These are phyloP conservation scores for Suhomyces bribrorum DNA, from an alignment of 1,139 yeast species.

Conservation along the genomic window DNA sequence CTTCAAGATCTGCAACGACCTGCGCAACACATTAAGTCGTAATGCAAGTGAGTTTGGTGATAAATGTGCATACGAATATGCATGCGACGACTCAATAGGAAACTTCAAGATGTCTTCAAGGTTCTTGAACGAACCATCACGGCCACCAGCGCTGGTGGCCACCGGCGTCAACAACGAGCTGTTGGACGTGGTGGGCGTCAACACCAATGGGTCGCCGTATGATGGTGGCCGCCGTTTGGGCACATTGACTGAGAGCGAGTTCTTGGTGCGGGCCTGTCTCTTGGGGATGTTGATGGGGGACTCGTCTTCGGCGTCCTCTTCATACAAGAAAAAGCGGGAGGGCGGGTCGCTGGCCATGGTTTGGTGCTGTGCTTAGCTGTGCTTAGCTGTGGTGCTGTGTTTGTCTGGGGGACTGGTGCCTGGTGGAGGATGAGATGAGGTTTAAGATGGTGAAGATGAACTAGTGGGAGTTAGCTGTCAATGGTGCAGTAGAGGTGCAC, in stretches of 20 bases:
- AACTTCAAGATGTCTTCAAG: conserved; percentile 49
- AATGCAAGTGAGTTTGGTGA: conserved; percentile 80
- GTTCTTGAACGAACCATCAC: conserved; percentile 15
- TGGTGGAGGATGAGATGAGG: too few species aligned
- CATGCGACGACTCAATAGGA: conserved; percentile 80
- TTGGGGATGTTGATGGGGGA: conserved; percentile 10
- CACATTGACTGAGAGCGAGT: conserved; percentile 4
- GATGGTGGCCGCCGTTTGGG: conserved; percentile 12
- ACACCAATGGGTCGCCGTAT: conserved; percentile 8
- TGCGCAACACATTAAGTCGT: conserved; percentile 68
- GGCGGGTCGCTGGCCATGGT: neutral
- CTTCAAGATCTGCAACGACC: conserved; percentile 70
- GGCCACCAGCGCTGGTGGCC: conserved; percentile 2
- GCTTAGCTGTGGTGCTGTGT: too few species aligned
- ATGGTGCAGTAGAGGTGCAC: too few species aligned
- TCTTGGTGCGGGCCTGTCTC: conserved; percentile 3
- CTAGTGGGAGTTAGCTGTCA: too few species aligned
- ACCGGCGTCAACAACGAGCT: conserved; percentile 5
- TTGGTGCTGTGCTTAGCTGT: too few species aligned
- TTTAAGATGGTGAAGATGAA: too few species aligned
- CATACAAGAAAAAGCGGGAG: conserved; percentile 15
- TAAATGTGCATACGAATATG: conserved; percentile 80
- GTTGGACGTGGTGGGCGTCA: conserved; percentile 17
- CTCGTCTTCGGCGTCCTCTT: conserved; percentile 13
- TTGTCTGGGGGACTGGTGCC: too few species aligned